Evolutionary conservation across 164 flowering plant genomes (phyloP), one percentile per base, ranked within the genome.

Genomic region (Santalum album): DNA sequence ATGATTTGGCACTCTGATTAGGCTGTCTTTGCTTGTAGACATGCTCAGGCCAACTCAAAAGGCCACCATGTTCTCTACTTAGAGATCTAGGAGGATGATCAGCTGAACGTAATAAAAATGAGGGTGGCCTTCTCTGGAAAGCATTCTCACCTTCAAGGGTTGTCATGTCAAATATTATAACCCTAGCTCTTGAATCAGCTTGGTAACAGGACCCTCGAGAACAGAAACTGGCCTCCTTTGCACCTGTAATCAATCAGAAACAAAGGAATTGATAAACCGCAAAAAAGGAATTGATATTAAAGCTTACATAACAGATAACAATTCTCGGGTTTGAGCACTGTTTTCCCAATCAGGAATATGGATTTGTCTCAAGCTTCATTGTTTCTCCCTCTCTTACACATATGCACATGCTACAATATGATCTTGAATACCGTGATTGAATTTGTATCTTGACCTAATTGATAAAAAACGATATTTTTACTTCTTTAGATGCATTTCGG

Each of bases 41-140:
- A 36, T 62, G 62, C 53, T 87, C 88, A 12, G 96, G 95, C 90
- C 95, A 91, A 70, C 90, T 84, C 92, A 87, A 74, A n/a, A 87
- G 76, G 57, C 81, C 79, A 46, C 72, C 45, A 35, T 80, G 87
- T 59, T 87, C 94, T 64, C 71, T 68, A 59, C 63, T 73, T 27
- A 61, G 63, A 34, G 75, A 44, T 63, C 74, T 70, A 27, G 71
- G 54, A 6, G 75, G 61, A 40, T 68, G 84, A 54, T 86, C 88
- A 52, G 26, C 64, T 14, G 81, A 58, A 54, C 63, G 78, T 11
- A 77, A 62, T 35, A 78, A 6, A 48, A 69, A 63, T 10, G 86
- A 85, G 26, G 86, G 62, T 18, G 80, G 39, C 65, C 78, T 69
- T 53, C 75, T 76, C 48, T 25, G 67, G 7, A 79, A 74, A 25